Percentiles rank a stretch among this genome's conserved stretches.
Evolutionary conservation across 139 green algal species (phyloP).

Genomic region (Spirogloea muscicola): DNA sequence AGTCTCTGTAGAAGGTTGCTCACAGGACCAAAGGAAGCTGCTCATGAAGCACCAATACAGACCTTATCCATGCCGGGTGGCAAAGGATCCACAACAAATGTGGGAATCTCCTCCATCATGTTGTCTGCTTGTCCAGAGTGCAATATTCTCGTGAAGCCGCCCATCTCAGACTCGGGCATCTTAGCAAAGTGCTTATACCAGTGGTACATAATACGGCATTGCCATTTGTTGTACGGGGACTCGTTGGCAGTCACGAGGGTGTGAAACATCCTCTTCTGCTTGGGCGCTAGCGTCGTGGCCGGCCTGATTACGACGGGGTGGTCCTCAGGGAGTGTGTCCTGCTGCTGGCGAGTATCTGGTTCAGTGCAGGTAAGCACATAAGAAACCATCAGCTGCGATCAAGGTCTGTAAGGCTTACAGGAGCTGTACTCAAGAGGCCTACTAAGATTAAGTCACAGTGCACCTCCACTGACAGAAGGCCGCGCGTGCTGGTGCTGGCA

Average conservation of each 20-base stretch:
- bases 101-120: slow-evolving; percentile 92
- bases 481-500: too few species aligned
- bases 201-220: slow-evolving; percentile 63
- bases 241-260: slow-evolving; percentile 43
- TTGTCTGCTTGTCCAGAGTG: slow-evolving; percentile 82
- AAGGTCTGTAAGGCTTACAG: too few species aligned
- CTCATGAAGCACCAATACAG: too few species aligned
- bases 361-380: too few species aligned
- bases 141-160: slow-evolving; percentile 89
- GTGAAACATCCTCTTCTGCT: slow-evolving; percentile 41
- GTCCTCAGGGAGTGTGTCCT: too few species aligned
- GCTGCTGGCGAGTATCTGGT: too few species aligned
- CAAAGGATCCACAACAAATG: slow-evolving; percentile 72
- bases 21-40: too few species aligned
- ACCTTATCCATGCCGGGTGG: slow-evolving; percentile 57
- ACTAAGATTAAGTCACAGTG: too few species aligned
- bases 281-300: not conserved
- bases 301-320: not conserved
- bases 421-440: too few species aligned
- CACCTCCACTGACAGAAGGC: too few species aligned
- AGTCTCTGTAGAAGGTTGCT: too few species aligned
- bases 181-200: slow-evolving; percentile 49
- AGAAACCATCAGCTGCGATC: too few species aligned
- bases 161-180: slow-evolving; percentile 77
- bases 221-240: slow-evolving; percentile 55